Evolutionary conservation across 495 filamentous ascomycete species (phyloP), one percentile per base, ranked within the genome.

Genomic region (Cairneyella variabilis): DNA sequence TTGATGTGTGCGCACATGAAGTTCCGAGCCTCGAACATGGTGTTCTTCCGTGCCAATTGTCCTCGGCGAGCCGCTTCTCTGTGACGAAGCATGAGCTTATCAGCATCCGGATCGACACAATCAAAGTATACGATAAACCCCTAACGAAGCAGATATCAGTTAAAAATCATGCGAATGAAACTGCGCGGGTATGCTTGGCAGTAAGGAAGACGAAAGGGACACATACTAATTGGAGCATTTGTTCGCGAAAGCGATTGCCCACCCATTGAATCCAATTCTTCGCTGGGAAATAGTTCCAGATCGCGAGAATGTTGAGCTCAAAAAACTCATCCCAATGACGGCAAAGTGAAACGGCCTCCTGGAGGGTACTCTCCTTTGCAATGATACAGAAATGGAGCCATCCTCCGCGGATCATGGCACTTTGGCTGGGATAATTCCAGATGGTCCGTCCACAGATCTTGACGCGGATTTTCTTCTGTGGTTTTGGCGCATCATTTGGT

Each of bases 311-410:
- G 37, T 73, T 75, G 23, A 81, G 54, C 38, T 78, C 69, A 40
- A 70, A 74, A 58, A 79, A 76, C 53, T 81, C 78, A 25, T 76
- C 69, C 76, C 75, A 79, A 53, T 75, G 76, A 36, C 75, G 72
- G 53, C 78, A 81, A 8, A 80, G 68, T 16, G 64, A 53, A n/a
- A 74, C 70, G 18, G 76, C 77, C 17, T 75, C 69, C 16, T 58
- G 59, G 11, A 80, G 64, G 43, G 62, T 46, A 46, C 72, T 75
- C 47, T 76, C 71, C 60, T 76, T 76, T 6, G 76, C 75, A 55
- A 79, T 66, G 49, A 80, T 66, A 30, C 71, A 77, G 59, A 78
- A 79, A 34, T 79, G 78, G 21, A 78, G 69, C 77, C 77, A 80
- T 1, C 77, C 71, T 37, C 71, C 69, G 21, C 76, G 65, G n/a